Percentiles rank a stretch among this genome's conserved stretches.
Evolutionary conservation across 1,139 yeast genomes (phyloP).

Genomic region (Pneumocystis oryctolagi): DNA sequence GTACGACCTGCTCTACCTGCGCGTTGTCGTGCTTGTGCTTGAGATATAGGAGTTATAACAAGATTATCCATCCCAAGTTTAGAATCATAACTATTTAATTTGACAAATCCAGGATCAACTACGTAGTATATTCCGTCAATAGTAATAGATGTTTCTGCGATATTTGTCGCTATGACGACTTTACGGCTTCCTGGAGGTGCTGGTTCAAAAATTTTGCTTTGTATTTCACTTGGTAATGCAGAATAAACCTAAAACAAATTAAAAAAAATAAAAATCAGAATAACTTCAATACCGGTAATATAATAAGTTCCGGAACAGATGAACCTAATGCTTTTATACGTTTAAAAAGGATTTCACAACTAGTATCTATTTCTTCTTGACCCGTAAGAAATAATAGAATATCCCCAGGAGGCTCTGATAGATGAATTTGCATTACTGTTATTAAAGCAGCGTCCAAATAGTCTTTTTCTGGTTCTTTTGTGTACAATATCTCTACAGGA

Average conservation of each 20-base stretch:
- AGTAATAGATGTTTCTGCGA: slow-evolving; percentile 93
- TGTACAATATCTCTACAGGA: slow-evolving; percentile 70
- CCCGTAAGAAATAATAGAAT: slow-evolving; percentile 77
- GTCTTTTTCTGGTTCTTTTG: slow-evolving; percentile 72
- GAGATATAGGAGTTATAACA: slow-evolving; percentile 71
- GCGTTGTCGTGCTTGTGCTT: slow-evolving; percentile 90
- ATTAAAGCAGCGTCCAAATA: slow-evolving; percentile 70
- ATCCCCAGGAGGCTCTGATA: slow-evolving; percentile 51
- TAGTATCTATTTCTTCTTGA: slow-evolving; percentile 83
- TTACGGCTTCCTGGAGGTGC: slow-evolving; percentile 68
- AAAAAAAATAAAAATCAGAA: neutral
- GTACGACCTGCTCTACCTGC: slow-evolving; percentile 97
- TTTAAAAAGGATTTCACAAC: slow-evolving; percentile 60
- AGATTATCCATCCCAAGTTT: slow-evolving; percentile 81
- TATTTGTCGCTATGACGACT: slow-evolving; percentile 86
- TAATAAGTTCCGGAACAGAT: slow-evolving; percentile 44
- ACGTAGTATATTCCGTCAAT: slow-evolving; percentile 84
- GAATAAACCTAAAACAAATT: slow-evolving; percentile 37
- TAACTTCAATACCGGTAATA: slow-evolving; percentile 48
- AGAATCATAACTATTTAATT: slow-evolving; percentile 71
- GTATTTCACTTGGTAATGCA: slow-evolving; percentile 72
- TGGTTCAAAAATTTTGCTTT: slow-evolving; percentile 69
- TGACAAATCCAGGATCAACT: slow-evolving; percentile 85
- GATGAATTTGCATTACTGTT: slow-evolving; percentile 68
- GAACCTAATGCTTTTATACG: slow-evolving; percentile 54